Evolutionary conservation across 176 grass and related monocot genomes (phyloP).

Genomic region (Thalia dealbata): DNA sequence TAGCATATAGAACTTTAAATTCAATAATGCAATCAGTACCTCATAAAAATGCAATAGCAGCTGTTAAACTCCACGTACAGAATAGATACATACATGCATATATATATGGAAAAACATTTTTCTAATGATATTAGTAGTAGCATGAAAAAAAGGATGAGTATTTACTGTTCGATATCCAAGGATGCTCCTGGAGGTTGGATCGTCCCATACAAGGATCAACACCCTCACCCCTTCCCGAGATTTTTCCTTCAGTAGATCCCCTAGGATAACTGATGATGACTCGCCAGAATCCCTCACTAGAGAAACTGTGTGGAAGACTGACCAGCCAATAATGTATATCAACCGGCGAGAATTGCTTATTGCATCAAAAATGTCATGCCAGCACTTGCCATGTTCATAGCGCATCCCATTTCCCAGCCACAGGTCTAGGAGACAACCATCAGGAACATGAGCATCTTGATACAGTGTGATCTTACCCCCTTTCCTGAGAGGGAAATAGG

Average conservation of each 20-base stretch:
- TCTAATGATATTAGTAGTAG: neutral
- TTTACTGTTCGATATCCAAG: constrained; percentile 29
- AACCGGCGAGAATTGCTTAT: constrained; percentile 55
- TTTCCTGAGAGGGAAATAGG: constrained; percentile 59
- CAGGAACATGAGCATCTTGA: constrained; percentile 78
- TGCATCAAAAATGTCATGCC: constrained; percentile 64
- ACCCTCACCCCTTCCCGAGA: constrained; percentile 72
- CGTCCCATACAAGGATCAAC: constrained; percentile 72
- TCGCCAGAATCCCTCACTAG: constrained; percentile 33
- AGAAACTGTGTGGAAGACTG: constrained; percentile 55
- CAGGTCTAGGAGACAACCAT: constrained; percentile 51
- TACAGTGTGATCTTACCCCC: constrained; percentile 67
- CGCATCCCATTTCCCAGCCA: constrained; percentile 47
- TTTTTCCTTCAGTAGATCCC: constrained; percentile 62
- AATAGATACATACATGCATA: neutral
- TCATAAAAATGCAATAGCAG: neutral
- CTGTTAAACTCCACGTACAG: neutral
- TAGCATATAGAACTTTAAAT: neutral
- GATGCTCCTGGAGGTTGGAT: constrained; percentile 63
- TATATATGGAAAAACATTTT: neutral
- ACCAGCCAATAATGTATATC: constrained; percentile 83
- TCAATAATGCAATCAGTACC: neutral
- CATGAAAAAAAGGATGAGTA: neutral
- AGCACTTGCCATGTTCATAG: constrained; percentile 71
- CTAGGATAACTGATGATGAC: constrained; percentile 16